A percentile compares a stretch with the other conserved stretches of the same genome.
Conservation (phyloP, 2,329 filamentous ascomycete species). For the Phaeophleospora eucalypticola region DNA sequence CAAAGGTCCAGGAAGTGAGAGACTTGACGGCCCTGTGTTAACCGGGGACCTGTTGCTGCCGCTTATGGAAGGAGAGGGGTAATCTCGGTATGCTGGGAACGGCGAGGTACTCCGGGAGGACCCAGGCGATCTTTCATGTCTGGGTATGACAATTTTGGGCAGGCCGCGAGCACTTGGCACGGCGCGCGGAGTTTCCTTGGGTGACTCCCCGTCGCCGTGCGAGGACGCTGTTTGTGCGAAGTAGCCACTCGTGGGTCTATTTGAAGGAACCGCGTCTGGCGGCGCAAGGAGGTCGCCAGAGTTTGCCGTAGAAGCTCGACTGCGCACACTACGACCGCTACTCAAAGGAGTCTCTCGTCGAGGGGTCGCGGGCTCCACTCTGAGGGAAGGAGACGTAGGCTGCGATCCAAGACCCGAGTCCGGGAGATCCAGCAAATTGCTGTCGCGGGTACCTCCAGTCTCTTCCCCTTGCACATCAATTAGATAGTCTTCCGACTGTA, state of each 20-base stretch:
- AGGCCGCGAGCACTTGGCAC: slow-evolving; percentile 33
- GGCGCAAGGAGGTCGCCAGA: slow-evolving; percentile 13
- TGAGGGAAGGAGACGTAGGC: slow-evolving; percentile 14
- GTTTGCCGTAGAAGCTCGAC: background rate
- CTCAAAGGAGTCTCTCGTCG: slow-evolving; percentile 4
- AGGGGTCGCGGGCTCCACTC: slow-evolving; percentile 19
- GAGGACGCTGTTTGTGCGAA: slow-evolving; percentile 12
- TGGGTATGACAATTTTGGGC: slow-evolving; percentile 41
- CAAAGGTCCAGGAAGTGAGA: slow-evolving; percentile 49
- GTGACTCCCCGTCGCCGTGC: slow-evolving; percentile 10
- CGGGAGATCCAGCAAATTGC: background rate
- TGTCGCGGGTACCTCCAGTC: background rate
- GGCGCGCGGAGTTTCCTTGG: slow-evolving; percentile 19
- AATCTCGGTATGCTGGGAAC: slow-evolving; percentile 63
- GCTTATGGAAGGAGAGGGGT: slow-evolving; percentile 42
- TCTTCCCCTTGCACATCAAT: slow-evolving; percentile 10
- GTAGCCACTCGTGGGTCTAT: slow-evolving; percentile 11
- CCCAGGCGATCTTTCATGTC: slow-evolving; percentile 27
- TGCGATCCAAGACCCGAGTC: background rate
- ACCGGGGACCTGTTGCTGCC: slow-evolving; percentile 18
- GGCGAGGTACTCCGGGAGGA: slow-evolving; percentile 50
- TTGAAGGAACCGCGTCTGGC: slow-evolving; percentile 8
- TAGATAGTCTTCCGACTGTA: slow-evolving; percentile 15
- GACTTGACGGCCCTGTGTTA: slow-evolving; percentile 46
- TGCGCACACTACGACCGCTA: background rate